These are phyloP conservation scores for Fusarium sp. DNA, from an alignment of 2,329 filamentous ascomycete genomes.

Conservation along the genomic window DNA sequence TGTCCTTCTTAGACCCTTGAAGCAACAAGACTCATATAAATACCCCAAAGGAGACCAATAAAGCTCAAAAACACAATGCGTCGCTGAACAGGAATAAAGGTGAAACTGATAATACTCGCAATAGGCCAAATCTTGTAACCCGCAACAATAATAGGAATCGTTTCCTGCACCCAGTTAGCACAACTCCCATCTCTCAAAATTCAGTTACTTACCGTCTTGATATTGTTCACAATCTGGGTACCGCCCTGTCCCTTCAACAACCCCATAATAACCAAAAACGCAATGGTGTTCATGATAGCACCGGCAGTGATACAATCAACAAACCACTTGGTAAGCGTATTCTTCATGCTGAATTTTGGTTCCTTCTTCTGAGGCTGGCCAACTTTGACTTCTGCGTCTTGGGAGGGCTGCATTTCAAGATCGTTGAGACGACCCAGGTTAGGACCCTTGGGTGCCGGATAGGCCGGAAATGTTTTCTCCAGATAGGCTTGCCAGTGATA, in stretches of 20 bases:
- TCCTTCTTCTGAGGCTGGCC: constrained; percentile 19
- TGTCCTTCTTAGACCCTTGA: constrained; percentile 50
- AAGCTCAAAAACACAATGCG: constrained; percentile 63
- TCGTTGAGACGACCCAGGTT: constrained; percentile 34
- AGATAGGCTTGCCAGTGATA: constrained; percentile 68
- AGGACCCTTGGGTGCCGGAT: constrained; percentile 36
- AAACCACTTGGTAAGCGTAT: constrained; percentile 62
- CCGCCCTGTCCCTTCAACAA: constrained; percentile 55
- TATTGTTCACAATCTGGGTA: constrained; percentile 53
- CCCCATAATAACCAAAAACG: constrained; percentile 61
- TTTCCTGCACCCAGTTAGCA: constrained; percentile 49
- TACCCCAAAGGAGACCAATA: constrained; percentile 61
- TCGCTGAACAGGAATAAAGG: constrained; percentile 60
- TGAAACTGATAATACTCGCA: constrained; percentile 63
- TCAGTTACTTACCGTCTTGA: constrained; percentile 48
- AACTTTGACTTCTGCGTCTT: constrained; percentile 41
- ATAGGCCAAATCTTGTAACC: constrained; percentile 65
- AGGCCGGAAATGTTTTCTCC: constrained; percentile 64
- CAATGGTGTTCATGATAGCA: constrained; percentile 58
- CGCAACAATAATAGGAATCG: constrained; percentile 60
- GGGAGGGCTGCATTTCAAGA: constrained; percentile 46
- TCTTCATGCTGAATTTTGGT: constrained; percentile 54
- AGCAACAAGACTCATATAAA: constrained; percentile 63
- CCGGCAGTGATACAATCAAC: constrained; percentile 62
- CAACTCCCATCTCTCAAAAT: accelerated